Conservation (phyloP, 2,329 filamentous ascomycete genomes). For the Fusarium sp. region DNA sequence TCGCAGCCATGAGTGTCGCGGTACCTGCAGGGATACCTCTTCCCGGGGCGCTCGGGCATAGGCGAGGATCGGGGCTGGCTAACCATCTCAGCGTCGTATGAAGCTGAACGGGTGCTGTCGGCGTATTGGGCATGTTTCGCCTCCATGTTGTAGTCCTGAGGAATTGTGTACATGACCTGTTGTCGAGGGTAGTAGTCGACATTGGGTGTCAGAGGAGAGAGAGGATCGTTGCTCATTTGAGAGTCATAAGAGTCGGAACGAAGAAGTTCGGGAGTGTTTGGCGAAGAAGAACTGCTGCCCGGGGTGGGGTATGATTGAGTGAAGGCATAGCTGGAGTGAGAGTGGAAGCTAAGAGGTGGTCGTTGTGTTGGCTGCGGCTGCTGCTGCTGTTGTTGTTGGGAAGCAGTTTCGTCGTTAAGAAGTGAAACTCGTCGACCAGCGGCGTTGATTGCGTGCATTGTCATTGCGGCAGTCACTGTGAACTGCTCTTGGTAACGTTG, state of each 20-base stretch:
- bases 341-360: conserved; percentile 46
- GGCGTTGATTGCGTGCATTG: conserved; percentile 66
- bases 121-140: conserved; percentile 55
- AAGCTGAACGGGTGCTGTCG: conserved; percentile 56
- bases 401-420: conserved; percentile 58
- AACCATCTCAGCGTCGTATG: conserved; percentile 60
- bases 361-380: conserved; percentile 16
- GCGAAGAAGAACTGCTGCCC: conserved; percentile 56
- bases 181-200: conserved; percentile 53
- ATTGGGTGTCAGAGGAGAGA: conserved; percentile 65
- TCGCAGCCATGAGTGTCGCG: conserved; percentile 76
- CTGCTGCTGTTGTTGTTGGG: background rate
- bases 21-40: conserved; percentile 79
- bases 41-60: conserved; percentile 60
- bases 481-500: background rate
- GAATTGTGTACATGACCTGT: conserved; percentile 52
- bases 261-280: conserved; percentile 65
- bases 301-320: conserved; percentile 48
- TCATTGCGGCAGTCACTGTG: conserved; percentile 12
- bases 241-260: conserved; percentile 71
- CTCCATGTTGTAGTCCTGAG: conserved; percentile 47
- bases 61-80: conserved; percentile 52
- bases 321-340: conserved; percentile 48
- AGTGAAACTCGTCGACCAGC: conserved; percentile 67
- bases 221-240: conserved; percentile 62